phyloP scores from a whole-genome alignment of 345 rosid species.

The Ceriops zippeliana region DNA sequence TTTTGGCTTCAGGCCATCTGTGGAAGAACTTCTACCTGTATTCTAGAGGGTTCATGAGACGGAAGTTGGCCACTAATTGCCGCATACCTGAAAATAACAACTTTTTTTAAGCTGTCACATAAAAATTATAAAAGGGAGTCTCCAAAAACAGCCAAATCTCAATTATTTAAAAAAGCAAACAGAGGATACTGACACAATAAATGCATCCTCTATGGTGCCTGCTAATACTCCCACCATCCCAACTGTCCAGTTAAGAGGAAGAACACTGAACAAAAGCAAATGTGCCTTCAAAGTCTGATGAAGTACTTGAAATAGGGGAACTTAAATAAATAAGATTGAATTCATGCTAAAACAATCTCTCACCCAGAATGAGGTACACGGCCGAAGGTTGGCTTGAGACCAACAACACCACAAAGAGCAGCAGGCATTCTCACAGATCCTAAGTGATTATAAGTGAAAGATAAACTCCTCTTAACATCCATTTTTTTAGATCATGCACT shows the following conservation, averaged over 20 bases:
- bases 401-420: slow-evolving; percentile 71
- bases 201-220: slow-evolving; percentile 58
- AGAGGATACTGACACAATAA: slow-evolving; percentile 39
- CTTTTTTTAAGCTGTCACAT: background rate
- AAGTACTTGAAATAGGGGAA: no score
- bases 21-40: background rate
- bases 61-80: slow-evolving; percentile 50
- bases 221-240: slow-evolving; percentile 76
- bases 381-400: slow-evolving; percentile 71
- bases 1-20: no score
- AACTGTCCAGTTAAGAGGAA: slow-evolving; percentile 76
- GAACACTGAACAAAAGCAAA: slow-evolving; percentile 42
- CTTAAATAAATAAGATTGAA: background rate
- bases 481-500: no score
- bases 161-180: background rate
- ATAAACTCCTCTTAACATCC: background rate
- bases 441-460: slow-evolving; percentile 13
- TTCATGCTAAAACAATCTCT: slow-evolving; percentile 1
- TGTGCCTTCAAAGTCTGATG: background rate
- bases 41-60: slow-evolving; percentile 16
- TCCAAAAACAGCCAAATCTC: background rate
- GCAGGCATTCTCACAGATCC: slow-evolving; percentile 81
- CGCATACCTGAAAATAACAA: slow-evolving; percentile 48
- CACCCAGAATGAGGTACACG: slow-evolving; percentile 62
- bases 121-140: background rate